These are phyloP conservation scores for Cinnamomum micranthum DNA, from an alignment of 164 flowering plant genomes.

Conservation along the genomic window DNA sequence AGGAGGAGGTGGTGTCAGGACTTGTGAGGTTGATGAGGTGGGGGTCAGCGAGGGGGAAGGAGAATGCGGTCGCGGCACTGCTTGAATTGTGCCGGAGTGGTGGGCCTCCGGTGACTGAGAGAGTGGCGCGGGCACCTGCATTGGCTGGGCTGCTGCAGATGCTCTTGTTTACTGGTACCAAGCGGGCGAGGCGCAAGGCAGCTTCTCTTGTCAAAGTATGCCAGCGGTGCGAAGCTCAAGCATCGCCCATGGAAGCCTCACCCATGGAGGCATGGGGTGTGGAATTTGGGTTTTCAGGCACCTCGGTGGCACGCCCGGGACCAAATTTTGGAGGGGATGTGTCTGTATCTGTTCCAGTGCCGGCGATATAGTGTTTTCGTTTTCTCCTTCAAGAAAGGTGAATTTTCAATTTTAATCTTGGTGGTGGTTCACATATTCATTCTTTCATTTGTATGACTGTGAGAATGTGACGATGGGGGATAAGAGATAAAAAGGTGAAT, in stretches of 20 bases:
- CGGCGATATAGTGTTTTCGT: slow-evolving; percentile 51
- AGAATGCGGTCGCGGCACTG: slow-evolving; percentile 88
- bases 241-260: slow-evolving; percentile 20
- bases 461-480: background rate
- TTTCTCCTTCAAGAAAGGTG: slow-evolving; percentile 15
- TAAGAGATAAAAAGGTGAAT: background rate
- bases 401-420: slow-evolving; percentile 24
- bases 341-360: slow-evolving; percentile 38
- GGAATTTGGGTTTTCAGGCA: slow-evolving; percentile 47
- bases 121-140: slow-evolving; percentile 70
- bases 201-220: slow-evolving; percentile 90
- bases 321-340: slow-evolving; percentile 49
- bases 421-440: slow-evolving; percentile 38
- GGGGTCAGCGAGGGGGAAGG: slow-evolving; percentile 85
- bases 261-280: slow-evolving; percentile 53
- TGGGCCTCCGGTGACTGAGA: slow-evolving; percentile 58
- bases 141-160: slow-evolving; percentile 65
- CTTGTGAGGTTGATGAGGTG: slow-evolving; percentile 75
- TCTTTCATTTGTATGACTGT: slow-evolving; percentile 44
- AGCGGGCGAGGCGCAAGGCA: slow-evolving; percentile 88
- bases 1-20: slow-evolving; percentile 63
- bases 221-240: slow-evolving; percentile 56
- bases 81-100: slow-evolving; percentile 84
- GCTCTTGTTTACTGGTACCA: slow-evolving; percentile 74
- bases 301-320: slow-evolving; percentile 45